These are phyloP conservation scores for Keithomyces neogunnii DNA, from an alignment of 2,329 filamentous ascomycete species.

Conservation along the genomic window DNA sequence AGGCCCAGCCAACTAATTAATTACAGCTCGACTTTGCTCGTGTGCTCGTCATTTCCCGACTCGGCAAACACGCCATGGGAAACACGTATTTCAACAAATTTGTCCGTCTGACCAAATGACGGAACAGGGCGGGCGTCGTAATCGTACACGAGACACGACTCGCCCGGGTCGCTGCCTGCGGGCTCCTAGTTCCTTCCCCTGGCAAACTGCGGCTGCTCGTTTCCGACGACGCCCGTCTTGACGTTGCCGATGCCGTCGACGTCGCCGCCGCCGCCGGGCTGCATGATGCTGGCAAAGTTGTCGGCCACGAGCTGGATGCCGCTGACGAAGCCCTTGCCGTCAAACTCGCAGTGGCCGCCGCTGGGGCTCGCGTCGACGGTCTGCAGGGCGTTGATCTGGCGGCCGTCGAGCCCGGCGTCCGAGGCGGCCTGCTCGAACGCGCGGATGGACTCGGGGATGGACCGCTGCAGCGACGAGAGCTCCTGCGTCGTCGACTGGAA, in stretches of 20 bases:
- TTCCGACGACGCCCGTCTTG: slow-evolving; percentile 25
- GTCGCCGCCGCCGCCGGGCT: slow-evolving; percentile 37
- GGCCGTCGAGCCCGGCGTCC: slow-evolving; percentile 31
- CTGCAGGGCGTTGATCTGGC: slow-evolving; percentile 41
- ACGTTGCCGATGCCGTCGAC: slow-evolving; percentile 42
- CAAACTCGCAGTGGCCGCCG: slow-evolving; percentile 52
- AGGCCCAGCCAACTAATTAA: too few species aligned
- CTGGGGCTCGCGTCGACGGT: slow-evolving; percentile 48
- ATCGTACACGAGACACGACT: too few species aligned
- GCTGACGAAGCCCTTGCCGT: slow-evolving; percentile 42
- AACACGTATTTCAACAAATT: too few species aligned
- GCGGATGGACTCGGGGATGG: slow-evolving; percentile 39
- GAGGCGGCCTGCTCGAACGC: slow-evolving; percentile 42
- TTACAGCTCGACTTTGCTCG: too few species aligned
- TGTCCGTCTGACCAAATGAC: too few species aligned
- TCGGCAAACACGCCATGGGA: too few species aligned
- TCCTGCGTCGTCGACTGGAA: slow-evolving; percentile 48
- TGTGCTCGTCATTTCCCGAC: too few species aligned
- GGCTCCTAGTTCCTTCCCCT: not conserved
- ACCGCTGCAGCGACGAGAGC: slow-evolving; percentile 36
- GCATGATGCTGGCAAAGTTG: slow-evolving; percentile 35
- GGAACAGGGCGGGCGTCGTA: too few species aligned
- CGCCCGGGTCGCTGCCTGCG: too few species aligned
- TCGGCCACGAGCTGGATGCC: slow-evolving; percentile 27
- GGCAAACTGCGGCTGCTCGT: slow-evolving; percentile 6